phyloP scores from a whole-genome alignment of 2,329 filamentous ascomycete species.

The Shiraia sp. region DNA sequence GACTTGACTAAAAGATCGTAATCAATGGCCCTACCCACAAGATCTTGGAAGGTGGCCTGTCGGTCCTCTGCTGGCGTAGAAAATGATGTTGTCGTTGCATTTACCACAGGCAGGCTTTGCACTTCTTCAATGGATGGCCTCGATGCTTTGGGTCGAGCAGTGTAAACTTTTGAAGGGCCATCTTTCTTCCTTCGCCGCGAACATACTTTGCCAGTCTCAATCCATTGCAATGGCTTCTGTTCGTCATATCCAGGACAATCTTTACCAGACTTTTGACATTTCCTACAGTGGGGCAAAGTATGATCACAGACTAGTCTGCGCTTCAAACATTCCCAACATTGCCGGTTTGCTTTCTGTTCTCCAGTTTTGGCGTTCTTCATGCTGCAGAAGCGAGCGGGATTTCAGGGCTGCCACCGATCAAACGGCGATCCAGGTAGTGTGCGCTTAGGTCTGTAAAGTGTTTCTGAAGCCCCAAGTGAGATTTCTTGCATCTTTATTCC shows the following conservation, averaged over 20 bases:
- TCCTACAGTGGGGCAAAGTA: conserved; percentile 36
- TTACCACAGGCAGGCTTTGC: no score
- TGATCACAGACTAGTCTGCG: conserved; percentile 39
- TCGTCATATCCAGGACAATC: conserved; percentile 38
- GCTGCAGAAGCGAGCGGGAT: background rate
- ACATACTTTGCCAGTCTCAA: conserved; percentile 33
- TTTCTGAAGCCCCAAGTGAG: conserved; percentile 4
- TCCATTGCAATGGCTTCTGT: conserved; percentile 40
- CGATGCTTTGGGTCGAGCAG: background rate
- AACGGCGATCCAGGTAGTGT: conserved; percentile 3
- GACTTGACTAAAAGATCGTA: background rate
- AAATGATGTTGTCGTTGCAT: no score
- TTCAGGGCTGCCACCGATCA: background rate
- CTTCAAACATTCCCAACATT: conserved; percentile 41
- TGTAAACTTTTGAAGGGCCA: conserved; percentile 13
- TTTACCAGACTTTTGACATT: conserved; percentile 32
- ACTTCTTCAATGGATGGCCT: background rate
- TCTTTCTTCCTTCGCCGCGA: conserved; percentile 28
- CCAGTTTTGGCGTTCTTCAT: conserved; percentile 17
- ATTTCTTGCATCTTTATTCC: conserved; percentile 27
- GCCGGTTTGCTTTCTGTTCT: conserved; percentile 26
- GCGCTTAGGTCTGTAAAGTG: conserved; percentile 7
- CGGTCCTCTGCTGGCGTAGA: background rate
- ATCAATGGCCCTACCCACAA: background rate
- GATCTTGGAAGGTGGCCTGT: background rate